Percentiles rank a stretch among this genome's conserved stretches.
These are phyloP conservation scores for Globisporangium paroecandrum DNA, from an alignment of 352 stramenopile species.

Conservation along the genomic window DNA sequence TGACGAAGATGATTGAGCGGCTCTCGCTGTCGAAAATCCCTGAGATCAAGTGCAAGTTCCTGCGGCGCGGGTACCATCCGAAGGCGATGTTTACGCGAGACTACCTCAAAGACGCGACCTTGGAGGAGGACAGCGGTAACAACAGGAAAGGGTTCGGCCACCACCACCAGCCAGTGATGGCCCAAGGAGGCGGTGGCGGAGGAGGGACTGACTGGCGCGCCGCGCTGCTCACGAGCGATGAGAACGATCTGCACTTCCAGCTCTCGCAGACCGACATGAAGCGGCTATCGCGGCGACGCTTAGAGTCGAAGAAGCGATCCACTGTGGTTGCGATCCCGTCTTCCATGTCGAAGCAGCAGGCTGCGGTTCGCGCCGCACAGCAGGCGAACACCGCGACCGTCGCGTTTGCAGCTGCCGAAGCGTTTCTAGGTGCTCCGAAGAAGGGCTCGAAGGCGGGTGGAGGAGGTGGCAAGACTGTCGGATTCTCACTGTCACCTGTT, in stretches of 20 bases:
- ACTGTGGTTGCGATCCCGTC: not conserved
- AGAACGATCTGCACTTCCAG: conserved; percentile 31
- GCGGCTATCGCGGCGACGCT: conserved; percentile 25
- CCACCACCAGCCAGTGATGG: conserved; percentile 24
- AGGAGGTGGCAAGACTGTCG: conserved; percentile 15
- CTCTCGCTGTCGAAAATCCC: conserved; percentile 54
- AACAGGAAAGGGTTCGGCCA: conserved; percentile 16
- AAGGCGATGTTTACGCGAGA: conserved; percentile 59
- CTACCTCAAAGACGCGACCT: conserved; percentile 37
- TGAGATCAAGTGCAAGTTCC: conserved; percentile 56
- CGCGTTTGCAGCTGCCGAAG: conserved; percentile 41
- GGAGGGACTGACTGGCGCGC: conserved; percentile 25
- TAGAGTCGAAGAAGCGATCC: conserved; percentile 29
- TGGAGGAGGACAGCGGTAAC: not conserved
- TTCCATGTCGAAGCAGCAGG: not conserved
- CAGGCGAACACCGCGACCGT: conserved; percentile 28
- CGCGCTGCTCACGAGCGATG: conserved; percentile 31
- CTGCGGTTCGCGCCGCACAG: conserved; percentile 19
- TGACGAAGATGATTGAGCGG: conserved; percentile 44
- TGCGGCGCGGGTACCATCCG: conserved; percentile 58
- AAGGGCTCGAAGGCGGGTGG: conserved; percentile 13
- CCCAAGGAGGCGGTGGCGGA: conserved; percentile 3
- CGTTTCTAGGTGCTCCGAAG: conserved; percentile 24
- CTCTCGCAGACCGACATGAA: conserved; percentile 45
- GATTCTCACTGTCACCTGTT: not conserved